These are phyloP conservation scores for Benincasa hispida DNA, from an alignment of 306 rosid species.

Conservation along the genomic window DNA sequence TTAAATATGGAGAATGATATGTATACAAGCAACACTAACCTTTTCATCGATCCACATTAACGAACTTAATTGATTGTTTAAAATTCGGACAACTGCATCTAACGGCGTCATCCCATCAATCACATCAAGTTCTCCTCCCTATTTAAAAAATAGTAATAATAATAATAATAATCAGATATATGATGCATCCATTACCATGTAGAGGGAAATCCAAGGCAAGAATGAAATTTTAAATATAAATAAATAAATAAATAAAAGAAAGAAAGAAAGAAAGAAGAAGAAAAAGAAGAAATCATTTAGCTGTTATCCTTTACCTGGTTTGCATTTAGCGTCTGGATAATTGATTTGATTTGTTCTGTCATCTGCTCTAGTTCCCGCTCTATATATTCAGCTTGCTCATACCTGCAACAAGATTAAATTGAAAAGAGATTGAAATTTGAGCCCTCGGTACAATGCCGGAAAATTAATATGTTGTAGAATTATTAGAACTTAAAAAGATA, in stretches of 20 bases:
- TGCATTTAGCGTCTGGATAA: conserved; percentile 72
- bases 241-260: too few relatives aligned
- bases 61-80: conserved; percentile 88
- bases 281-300: too few relatives aligned
- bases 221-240: too few relatives aligned
- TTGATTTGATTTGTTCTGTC: conserved; percentile 85
- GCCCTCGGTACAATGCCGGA: background rate
- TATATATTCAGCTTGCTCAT: conserved; percentile 79
- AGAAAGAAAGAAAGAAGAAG: too few relatives aligned
- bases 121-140: conserved; percentile 86
- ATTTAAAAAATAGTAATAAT: too few relatives aligned
- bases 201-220: background rate
- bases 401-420: conserved; percentile 32
- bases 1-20: background rate
- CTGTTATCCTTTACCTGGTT: conserved; percentile 53
- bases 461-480: background rate
- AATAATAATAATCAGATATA: background rate
- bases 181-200: background rate
- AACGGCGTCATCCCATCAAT: conserved; percentile 65
- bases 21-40: conserved; percentile 31
- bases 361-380: conserved; percentile 93
- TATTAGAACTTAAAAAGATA: too few relatives aligned
- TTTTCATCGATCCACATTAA: conserved; percentile 97
- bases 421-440: background rate
- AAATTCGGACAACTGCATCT: conserved; percentile 78